Conservation (phyloP, 257 asterid species). For the Solanum gandarillasii region DNA sequence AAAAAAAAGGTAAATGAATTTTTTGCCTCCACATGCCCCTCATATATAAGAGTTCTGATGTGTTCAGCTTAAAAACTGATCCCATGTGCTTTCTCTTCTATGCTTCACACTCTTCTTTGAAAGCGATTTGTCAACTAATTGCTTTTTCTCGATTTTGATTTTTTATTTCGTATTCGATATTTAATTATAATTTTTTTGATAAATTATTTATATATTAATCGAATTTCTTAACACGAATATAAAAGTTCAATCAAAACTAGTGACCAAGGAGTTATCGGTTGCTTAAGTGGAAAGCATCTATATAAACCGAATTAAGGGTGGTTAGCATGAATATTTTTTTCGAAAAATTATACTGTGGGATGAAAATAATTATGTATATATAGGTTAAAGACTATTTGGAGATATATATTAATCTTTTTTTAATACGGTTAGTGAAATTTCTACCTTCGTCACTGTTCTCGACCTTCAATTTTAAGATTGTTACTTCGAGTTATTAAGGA, state of each 20-base stretch:
- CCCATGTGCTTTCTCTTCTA: conserved; percentile 50
- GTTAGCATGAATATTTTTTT: background rate
- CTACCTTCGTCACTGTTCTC: rapidly evolving
- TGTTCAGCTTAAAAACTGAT: conserved; percentile 21
- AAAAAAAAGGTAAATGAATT: conserved; percentile 18
- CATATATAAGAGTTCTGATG: conserved; percentile 16
- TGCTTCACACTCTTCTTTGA: conserved; percentile 45
- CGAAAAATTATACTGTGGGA: rapidly evolving
- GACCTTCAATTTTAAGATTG: background rate
- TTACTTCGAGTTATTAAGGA: background rate
- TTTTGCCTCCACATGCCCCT: conserved; percentile 42
- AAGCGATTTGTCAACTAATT: conserved; percentile 55
- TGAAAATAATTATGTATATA: background rate
- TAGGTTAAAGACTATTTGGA: background rate
- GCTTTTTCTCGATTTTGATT: background rate
- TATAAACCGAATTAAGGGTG: background rate
- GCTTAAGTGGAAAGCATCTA: background rate
- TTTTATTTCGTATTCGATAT: background rate
- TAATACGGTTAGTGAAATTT: too few relatives aligned
- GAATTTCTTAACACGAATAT: background rate
- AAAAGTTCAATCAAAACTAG: background rate
- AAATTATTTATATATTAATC: background rate
- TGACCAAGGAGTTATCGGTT: background rate
- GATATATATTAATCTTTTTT: background rate
- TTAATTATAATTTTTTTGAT: background rate